These are phyloP conservation scores for Paecilomyces sp. DNA, from an alignment of 2,329 filamentous ascomycete species.

Conservation along the genomic window DNA sequence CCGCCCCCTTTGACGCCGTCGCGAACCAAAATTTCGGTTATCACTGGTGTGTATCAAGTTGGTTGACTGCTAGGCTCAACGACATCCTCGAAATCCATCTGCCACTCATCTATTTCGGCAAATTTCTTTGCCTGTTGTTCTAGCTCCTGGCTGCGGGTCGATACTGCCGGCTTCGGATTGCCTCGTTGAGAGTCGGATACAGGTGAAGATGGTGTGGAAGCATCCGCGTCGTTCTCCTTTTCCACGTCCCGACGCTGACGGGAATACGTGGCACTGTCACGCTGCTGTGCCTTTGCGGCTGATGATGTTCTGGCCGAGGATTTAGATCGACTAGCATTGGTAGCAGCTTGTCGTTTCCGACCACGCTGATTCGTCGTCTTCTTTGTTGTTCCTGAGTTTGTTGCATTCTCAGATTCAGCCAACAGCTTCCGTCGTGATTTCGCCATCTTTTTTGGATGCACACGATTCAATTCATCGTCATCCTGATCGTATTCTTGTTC, in stretches of 20 bases:
- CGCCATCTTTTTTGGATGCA: conserved; percentile 12
- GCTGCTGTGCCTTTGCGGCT: background rate
- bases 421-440: conserved; percentile 11
- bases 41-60: background rate
- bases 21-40: background rate
- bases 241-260: conserved; percentile 8
- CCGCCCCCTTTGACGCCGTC: background rate
- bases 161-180: conserved; percentile 5
- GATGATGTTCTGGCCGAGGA: conserved; percentile 2
- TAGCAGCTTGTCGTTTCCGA: conserved; percentile 8
- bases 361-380: conserved; percentile 9
- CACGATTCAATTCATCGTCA: conserved; percentile 30
- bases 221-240: conserved; percentile 20
- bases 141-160: conserved; percentile 29
- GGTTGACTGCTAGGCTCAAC: conserved; percentile 15
- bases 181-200: conserved; percentile 14
- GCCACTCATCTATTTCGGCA: conserved; percentile 35
- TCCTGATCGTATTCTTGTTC: conserved; percentile 19
- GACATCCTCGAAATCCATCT: conserved; percentile 39
- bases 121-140: conserved; percentile 30
- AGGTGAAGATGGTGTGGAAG: conserved; percentile 17
- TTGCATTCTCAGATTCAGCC: conserved; percentile 13
- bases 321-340: conserved; percentile 1
- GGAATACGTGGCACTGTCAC: conserved; percentile 7
- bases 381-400: conserved; percentile 11